Conservation (phyloP, 2,329 filamentous ascomycete species). For the Cordyceps militaris region DNA sequence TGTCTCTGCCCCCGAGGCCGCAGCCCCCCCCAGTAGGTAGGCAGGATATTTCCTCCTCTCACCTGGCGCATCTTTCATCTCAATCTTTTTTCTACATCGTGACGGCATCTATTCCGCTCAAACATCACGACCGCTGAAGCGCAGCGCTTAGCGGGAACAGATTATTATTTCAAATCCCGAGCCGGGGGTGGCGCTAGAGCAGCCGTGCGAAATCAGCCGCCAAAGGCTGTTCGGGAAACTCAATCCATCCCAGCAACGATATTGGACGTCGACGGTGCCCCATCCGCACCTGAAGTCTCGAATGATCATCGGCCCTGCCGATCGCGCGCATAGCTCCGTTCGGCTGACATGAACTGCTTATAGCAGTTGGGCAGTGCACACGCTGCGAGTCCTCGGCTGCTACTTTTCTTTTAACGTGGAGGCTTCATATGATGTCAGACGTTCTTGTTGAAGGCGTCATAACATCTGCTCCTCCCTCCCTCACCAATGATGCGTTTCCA, state of each 20-base stretch:
- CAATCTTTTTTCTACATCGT: neutral
- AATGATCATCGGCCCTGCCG: constrained; percentile 4
- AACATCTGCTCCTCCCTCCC: neutral
- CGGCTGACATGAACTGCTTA: constrained; percentile 7
- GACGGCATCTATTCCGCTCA: neutral
- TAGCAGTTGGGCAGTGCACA: constrained; percentile 4
- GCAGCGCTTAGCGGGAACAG: neutral
- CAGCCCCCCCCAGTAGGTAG: constrained; percentile 6
- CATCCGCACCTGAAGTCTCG: neutral
- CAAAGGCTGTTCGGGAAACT: neutral
- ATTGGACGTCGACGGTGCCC: neutral
- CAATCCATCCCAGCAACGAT: neutral
- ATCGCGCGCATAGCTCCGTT: neutral
- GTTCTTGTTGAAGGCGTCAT: neutral
- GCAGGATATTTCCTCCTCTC: constrained; percentile 4
- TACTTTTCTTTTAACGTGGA: neutral
- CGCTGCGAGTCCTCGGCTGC: neutral
- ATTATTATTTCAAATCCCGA: neutral
- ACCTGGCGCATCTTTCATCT: neutral
- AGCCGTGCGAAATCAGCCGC: neutral
- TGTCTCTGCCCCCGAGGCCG: constrained; percentile 1
- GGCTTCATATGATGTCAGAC: neutral
- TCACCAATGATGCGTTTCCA: neutral
- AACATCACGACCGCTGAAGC: neutral
- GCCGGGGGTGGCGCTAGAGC: neutral